Conservation (phyloP, 1,139 yeast genomes). For the Entelexis sorbosivorans region DNA sequence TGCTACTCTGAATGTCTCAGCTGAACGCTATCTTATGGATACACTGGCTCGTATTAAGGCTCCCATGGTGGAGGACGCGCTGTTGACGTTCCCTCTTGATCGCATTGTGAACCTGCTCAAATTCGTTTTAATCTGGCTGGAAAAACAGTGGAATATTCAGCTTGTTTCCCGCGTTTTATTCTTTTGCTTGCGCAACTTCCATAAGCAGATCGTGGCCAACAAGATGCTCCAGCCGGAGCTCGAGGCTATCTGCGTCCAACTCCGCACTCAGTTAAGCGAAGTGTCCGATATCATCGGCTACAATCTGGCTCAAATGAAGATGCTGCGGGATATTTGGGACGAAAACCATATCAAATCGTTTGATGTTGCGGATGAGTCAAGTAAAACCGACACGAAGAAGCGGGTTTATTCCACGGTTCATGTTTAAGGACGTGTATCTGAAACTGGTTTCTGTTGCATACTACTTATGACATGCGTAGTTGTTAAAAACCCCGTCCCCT, state of each 20-base stretch:
- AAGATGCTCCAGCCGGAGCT: slow-evolving; percentile 32
- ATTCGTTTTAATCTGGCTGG: slow-evolving; percentile 69
- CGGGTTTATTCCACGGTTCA: slow-evolving; percentile 41
- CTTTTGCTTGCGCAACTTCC: slow-evolving; percentile 60
- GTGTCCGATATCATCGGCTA: slow-evolving; percentile 62
- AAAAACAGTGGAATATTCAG: slow-evolving; percentile 42
- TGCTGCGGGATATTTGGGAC: slow-evolving; percentile 68
- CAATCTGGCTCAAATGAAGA: slow-evolving; percentile 74
- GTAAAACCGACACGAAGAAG: slow-evolving; percentile 46
- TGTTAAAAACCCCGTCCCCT: neutral
- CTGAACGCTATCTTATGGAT: slow-evolving; percentile 69
- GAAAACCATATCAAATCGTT: slow-evolving; percentile 62
- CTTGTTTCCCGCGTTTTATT: slow-evolving; percentile 64
- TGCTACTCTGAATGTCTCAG: slow-evolving; percentile 56
- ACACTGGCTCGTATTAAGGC: slow-evolving; percentile 60
- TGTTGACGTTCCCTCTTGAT: slow-evolving; percentile 81
- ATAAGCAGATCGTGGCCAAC: slow-evolving; percentile 48
- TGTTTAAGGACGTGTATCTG: slow-evolving; percentile 3
- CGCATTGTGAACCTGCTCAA: slow-evolving; percentile 59
- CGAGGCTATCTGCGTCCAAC: slow-evolving; percentile 29
- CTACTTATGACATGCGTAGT: no score
- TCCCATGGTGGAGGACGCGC: slow-evolving; percentile 83
- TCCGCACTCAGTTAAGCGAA: slow-evolving; percentile 38
- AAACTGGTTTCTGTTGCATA: neutral
- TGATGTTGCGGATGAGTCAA: slow-evolving; percentile 52